phyloP scores from a whole-genome alignment of 2,329 filamentous ascomycete species.

The Apiospora sp. region DNA sequence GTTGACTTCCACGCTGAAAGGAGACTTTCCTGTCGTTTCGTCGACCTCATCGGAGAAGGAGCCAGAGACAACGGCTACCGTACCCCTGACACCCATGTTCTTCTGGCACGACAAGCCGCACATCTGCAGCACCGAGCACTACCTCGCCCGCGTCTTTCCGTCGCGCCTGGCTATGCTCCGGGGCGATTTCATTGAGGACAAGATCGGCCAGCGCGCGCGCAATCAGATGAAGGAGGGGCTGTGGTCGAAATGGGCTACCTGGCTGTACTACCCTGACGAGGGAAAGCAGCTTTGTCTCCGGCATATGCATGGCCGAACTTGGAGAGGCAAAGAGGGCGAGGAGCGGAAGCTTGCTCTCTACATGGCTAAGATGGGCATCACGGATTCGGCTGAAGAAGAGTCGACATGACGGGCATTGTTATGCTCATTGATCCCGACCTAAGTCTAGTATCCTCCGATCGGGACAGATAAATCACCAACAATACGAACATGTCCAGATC shows the following conservation, averaged over 20 bases:
- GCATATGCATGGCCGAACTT: constrained; percentile 60
- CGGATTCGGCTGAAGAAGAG: neutral
- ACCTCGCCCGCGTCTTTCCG: constrained; percentile 58
- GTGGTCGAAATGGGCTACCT: constrained; percentile 62
- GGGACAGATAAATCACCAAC: neutral
- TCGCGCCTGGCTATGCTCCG: constrained; percentile 57
- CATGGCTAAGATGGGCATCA: neutral
- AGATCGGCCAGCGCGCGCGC: constrained; percentile 61
- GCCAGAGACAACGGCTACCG: neutral
- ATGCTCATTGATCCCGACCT: neutral
- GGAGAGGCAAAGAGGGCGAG: constrained; percentile 51
- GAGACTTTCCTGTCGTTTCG: constrained; percentile 44
- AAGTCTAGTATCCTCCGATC: neutral
- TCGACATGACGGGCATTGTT: neutral
- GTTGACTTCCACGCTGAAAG: constrained; percentile 52
- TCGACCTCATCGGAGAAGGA: neutral
- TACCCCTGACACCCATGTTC: constrained; percentile 63
- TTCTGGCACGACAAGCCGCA: constrained; percentile 69
- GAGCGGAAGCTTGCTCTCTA: constrained; percentile 24
- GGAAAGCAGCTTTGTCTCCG: constrained; percentile 55
- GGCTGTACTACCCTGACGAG: constrained; percentile 61
- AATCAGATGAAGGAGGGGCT: constrained; percentile 62
- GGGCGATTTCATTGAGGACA: constrained; percentile 65
- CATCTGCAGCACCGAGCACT: constrained; percentile 57
- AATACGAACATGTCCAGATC: neutral